Conservation (phyloP, 495 filamentous ascomycete species). For the Lentithecium fluviatile region DNA sequence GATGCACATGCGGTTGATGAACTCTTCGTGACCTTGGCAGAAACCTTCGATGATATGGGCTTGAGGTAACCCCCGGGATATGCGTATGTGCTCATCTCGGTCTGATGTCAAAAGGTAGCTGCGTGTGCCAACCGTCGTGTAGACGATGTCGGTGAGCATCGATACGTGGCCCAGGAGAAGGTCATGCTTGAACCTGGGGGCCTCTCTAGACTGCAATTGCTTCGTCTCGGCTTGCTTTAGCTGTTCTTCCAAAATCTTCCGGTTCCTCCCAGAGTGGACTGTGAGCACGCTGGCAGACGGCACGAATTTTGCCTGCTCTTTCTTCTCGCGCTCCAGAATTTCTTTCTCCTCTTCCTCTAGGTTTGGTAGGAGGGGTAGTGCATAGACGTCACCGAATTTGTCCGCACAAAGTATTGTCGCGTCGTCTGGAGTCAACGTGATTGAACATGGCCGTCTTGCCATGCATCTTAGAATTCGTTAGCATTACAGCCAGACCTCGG, state of each 20-base stretch:
- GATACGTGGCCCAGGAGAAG: slow-evolving; percentile 90
- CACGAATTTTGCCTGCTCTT: slow-evolving; percentile 44
- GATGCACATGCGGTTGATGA: slow-evolving; percentile 73
- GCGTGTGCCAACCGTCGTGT: slow-evolving; percentile 48
- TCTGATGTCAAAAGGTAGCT: slow-evolving; percentile 84
- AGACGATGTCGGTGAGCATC: slow-evolving; percentile 73
- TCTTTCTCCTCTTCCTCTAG: slow-evolving; percentile 33
- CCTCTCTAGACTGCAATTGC: slow-evolving; percentile 47
- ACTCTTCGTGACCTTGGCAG: slow-evolving; percentile 81
- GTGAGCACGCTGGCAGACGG: slow-evolving; percentile 70
- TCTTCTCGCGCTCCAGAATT: slow-evolving; percentile 16
- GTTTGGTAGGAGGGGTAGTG: slow-evolving; percentile 70
- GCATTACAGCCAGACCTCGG: background rate
- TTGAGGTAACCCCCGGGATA: slow-evolving; percentile 81
- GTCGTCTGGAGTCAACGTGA: slow-evolving; percentile 66
- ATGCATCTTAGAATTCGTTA: slow-evolving; percentile 57
- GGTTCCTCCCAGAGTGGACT: slow-evolving; percentile 81
- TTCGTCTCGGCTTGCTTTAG: slow-evolving; percentile 49
- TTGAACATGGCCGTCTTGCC: slow-evolving; percentile 81
- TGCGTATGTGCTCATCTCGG: slow-evolving; percentile 94
- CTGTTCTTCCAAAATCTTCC: slow-evolving; percentile 71
- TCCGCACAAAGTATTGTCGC: slow-evolving; percentile 75
- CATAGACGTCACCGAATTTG: slow-evolving; percentile 95
- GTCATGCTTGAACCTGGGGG: slow-evolving; percentile 63
- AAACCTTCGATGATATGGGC: slow-evolving; percentile 83